Base-by-base conservation (phyloP, 2,329 filamentous ascomycete genomes). In the Talaromyces sp. region DNA sequence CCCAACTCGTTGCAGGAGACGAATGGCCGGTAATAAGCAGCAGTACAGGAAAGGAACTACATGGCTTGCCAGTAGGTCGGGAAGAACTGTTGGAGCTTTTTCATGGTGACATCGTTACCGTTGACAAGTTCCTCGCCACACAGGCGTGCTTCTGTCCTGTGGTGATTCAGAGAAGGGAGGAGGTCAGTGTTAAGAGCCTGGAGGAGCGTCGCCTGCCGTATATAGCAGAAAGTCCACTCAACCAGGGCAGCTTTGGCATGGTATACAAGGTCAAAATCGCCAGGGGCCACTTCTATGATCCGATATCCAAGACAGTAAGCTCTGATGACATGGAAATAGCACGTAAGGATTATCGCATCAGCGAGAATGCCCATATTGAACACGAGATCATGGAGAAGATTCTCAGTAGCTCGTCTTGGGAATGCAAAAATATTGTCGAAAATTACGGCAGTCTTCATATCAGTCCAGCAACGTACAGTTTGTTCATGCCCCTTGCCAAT, bases 401-500 rank as follows among this genome's bases (percentile, higher is more conserved):
- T 12, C 65, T 76, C 8, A 65, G 61, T 10, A 67, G 68, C n/a
- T 67, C 68, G 3, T 69, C 32, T 10, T 38, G 65, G 12, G 67
- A 62, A 24, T 71, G 71, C 32, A 65, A 70, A 5, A 76, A 78
- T 26, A 70, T 78, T 3, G 60, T 77, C 14, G 70, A 74, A 50
- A 75, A 70, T 38, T 69, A 70, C 8, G 74, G 74, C 9, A 74
- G 69, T 27, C 61, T 79, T 14, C 66, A 72, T 26, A 69, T 72
- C 17, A 71, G 67, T 10, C 26, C 41, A 6, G 62, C 60, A 6
- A 73, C 64, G 1, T 77, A 74, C 62, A 77, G 75, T 56, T 65
- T 79, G 3, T 77, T 78, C 59, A 77, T 78, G 70, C 72, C 73
- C 0, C 67, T 74, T 5, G 75, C 75, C 1, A 64, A 70, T 19